phyloP scores from a whole-genome alignment of 768 basidiomycete species.

The Xanthoconium purpureum region DNA sequence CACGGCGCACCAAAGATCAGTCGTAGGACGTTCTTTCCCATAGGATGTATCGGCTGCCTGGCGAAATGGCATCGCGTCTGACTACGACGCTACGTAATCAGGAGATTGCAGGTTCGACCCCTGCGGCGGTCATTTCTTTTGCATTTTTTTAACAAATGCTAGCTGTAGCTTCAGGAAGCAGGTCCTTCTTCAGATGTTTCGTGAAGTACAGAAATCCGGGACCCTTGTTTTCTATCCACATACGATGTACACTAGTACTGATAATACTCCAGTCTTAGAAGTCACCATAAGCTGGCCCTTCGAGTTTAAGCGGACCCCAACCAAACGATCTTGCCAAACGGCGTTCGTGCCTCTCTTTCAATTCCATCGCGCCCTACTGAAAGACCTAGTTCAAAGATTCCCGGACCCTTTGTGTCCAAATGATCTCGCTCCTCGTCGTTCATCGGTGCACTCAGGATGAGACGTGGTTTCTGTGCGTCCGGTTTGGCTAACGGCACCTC shows the following conservation, averaged over 20 bases:
- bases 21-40: no score
- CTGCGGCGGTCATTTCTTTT: constrained; percentile 38
- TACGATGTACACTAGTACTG: no score
- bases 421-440: constrained; percentile 36
- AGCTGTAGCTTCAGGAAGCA: no score
- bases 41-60: constrained; percentile 56
- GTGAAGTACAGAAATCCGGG: no score
- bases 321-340: constrained; percentile 53
- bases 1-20: no score
- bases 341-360: constrained; percentile 38
- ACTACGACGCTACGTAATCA: constrained; percentile 69
- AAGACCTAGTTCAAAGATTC: constrained; percentile 57
- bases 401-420: constrained; percentile 28
- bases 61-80: constrained; percentile 95
- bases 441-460: constrained; percentile 38
- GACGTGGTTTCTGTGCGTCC: constrained; percentile 16
- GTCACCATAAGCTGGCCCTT: neutral
- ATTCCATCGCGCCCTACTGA: constrained; percentile 33
- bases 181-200: no score
- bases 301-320: constrained; percentile 1
- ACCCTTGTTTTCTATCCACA: no score
- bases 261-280: neutral
- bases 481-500: constrained; percentile 29
- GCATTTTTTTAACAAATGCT: no score
- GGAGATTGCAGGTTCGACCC: constrained; percentile 93